phyloP scores from a whole-genome alignment of 164 flowering plant genomes.

The Macadamia integrifolia region DNA sequence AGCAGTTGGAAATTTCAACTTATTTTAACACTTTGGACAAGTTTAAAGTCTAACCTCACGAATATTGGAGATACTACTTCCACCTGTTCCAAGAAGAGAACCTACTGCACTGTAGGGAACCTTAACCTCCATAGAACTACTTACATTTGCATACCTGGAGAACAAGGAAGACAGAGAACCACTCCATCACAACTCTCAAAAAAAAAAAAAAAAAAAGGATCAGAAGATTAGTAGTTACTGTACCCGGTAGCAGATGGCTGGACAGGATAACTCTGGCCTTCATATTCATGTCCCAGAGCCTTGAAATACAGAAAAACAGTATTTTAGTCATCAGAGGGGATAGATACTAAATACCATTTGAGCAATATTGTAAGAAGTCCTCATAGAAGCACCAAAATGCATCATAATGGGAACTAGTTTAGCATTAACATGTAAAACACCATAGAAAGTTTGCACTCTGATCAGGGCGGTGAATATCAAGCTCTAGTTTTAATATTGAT shows the following conservation, averaged over 20 bases:
- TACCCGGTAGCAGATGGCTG: slow-evolving; percentile 45
- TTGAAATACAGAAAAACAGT: slow-evolving; percentile 13
- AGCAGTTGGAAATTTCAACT: too few relatives aligned
- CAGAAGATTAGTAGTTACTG: slow-evolving; percentile 1
- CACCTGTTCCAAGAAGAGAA: slow-evolving; percentile 34
- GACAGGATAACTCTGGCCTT: slow-evolving; percentile 35
- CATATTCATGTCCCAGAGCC: slow-evolving; percentile 36
- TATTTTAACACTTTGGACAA: neutral
- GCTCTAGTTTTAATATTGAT: too few relatives aligned
- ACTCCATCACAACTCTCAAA: neutral
- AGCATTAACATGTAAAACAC: too few relatives aligned
- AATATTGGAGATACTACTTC: slow-evolving; percentile 29
- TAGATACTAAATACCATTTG: neutral
- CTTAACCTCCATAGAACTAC: slow-evolving; percentile 29
- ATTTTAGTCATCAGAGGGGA: slow-evolving; percentile 9
- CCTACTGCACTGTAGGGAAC: slow-evolving; percentile 26
- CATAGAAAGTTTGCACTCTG: too few relatives aligned
- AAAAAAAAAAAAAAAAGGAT: too few relatives aligned
- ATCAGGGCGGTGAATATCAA: too few relatives aligned
- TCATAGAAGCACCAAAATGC: too few relatives aligned
- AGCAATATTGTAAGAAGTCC: neutral
- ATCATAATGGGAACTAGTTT: too few relatives aligned
- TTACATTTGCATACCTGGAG: slow-evolving; percentile 35
- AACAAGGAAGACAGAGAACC: neutral
- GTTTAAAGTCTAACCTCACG: slow-evolving; percentile 17